A percentile compares a stretch with the other conserved stretches of the same genome.
phyloP scores from a whole-genome alignment of 148 eudicot genomes.

The Silene conica region DNA sequence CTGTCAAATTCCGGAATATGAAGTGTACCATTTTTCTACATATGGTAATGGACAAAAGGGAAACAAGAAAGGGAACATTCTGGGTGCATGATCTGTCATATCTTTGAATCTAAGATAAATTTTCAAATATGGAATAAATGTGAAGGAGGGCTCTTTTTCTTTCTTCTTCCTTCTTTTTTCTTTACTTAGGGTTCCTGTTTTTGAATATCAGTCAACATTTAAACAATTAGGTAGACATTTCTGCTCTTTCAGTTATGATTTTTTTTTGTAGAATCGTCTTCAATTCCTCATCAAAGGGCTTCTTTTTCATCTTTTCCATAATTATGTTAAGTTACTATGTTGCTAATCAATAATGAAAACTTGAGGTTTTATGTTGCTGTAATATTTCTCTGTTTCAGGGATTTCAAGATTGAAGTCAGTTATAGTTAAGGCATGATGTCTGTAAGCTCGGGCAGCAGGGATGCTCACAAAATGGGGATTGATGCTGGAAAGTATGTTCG shows the following conservation, averaged over 20 bases:
- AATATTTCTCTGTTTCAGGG: neutral
- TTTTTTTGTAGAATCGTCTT: neutral
- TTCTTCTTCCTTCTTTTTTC: slow-evolving; percentile 13
- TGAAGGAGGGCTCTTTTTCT: slow-evolving; percentile 10
- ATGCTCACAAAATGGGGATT: slow-evolving; percentile 45
- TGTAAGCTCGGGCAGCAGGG: slow-evolving; percentile 60
- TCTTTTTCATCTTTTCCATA: neutral
- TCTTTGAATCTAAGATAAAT: slow-evolving; percentile 1
- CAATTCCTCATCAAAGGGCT: neutral
- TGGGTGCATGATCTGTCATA: slow-evolving; percentile 11
- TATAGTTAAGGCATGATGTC: slow-evolving; percentile 48
- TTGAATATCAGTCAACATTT: slow-evolving; percentile 4
- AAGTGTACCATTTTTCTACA: neutral
- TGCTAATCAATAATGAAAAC: too few relatives aligned
- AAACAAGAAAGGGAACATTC: slow-evolving; percentile 9
- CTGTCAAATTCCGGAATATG: neutral
- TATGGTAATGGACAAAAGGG: slow-evolving; percentile 9
- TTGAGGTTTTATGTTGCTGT: neutral
- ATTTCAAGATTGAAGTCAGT: slow-evolving; percentile 26
- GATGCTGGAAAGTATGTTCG: slow-evolving; percentile 86
- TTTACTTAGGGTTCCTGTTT: neutral
- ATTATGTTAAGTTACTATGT: neutral
- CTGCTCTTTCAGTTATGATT: neutral
- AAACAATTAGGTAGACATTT: neutral
- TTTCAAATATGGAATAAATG: neutral